phyloP scores from a whole-genome alignment of 2,329 filamentous ascomycete genomes.

The Paramyrothecium roridum region DNA sequence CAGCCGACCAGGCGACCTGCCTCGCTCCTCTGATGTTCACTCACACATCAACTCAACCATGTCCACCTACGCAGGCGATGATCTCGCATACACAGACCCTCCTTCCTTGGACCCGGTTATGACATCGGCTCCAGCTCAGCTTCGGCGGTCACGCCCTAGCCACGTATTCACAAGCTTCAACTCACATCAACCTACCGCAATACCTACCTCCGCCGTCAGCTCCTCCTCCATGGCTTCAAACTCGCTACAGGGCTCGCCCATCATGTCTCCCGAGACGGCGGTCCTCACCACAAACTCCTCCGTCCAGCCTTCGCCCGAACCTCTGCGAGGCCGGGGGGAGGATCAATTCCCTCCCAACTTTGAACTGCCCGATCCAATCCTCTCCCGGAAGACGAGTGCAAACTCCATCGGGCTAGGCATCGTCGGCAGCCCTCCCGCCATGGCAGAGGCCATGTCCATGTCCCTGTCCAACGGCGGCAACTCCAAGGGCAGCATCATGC shows the following conservation, averaged over 20 bases:
- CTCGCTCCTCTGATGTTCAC: constrained; percentile 18
- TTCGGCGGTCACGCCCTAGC: constrained; percentile 41
- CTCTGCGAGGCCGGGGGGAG: constrained; percentile 50
- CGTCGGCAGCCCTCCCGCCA: constrained; percentile 54
- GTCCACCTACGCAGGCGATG: constrained; percentile 11
- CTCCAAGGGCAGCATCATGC: constrained; percentile 62
- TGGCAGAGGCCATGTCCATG: constrained; percentile 36
- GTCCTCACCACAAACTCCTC: constrained; percentile 59
- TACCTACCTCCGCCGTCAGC: constrained; percentile 53
- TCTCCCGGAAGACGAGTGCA: constrained; percentile 56
- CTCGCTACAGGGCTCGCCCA: constrained; percentile 53
- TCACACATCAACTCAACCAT: constrained; percentile 15
- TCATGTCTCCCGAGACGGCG: constrained; percentile 52
- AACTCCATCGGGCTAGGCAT: constrained; percentile 63
- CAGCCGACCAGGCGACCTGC: constrained; percentile 25
- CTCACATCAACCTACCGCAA: constrained; percentile 32
- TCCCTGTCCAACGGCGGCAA: constrained; percentile 13
- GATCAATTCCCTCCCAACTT: constrained; percentile 54
- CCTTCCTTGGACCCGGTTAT: constrained; percentile 30
- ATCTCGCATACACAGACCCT: neutral
- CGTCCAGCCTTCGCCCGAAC: constrained; percentile 65
- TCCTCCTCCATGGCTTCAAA: constrained; percentile 53
- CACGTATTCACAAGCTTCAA: constrained; percentile 45
- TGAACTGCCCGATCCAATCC: constrained; percentile 70
- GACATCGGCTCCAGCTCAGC: constrained; percentile 35